phyloP scores from a whole-genome alignment of 176 grass and related monocot species.

The Avena insularis region DNA sequence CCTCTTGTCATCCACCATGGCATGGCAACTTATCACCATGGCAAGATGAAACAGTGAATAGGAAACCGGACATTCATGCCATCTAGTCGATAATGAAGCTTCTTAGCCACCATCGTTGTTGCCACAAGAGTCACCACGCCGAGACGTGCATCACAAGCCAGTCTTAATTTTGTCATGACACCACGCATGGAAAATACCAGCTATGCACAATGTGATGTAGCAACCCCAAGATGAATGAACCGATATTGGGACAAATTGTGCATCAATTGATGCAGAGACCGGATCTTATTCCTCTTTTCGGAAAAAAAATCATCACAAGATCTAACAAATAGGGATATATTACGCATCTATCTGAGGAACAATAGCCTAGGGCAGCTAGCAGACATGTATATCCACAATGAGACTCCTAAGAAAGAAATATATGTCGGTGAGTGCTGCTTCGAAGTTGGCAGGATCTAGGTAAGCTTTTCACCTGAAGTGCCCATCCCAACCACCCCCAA shows the following conservation, averaged over 20 bases:
- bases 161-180: neutral
- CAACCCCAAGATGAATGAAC: neutral
- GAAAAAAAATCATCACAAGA: neutral
- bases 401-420: neutral
- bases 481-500: neutral
- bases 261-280: too few relatives aligned
- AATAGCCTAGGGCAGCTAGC: neutral
- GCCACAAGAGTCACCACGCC: neutral
- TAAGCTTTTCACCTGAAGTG: neutral
- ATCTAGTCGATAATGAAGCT: neutral
- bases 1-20: neutral
- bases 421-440: too few relatives aligned
- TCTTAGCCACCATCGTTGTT: neutral
- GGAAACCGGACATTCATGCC: neutral
- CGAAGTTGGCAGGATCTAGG: neutral
- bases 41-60: neutral
- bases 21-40: neutral
- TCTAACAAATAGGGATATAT: neutral
- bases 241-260: neutral
- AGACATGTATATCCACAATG: neutral
- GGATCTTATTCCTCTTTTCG: too few relatives aligned
- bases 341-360: neutral
- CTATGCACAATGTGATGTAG: neutral
- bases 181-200: neutral
- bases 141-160: neutral